phyloP scores from a whole-genome alignment of 768 basidiomycete species.

The Multifurca ochricompacta region DNA sequence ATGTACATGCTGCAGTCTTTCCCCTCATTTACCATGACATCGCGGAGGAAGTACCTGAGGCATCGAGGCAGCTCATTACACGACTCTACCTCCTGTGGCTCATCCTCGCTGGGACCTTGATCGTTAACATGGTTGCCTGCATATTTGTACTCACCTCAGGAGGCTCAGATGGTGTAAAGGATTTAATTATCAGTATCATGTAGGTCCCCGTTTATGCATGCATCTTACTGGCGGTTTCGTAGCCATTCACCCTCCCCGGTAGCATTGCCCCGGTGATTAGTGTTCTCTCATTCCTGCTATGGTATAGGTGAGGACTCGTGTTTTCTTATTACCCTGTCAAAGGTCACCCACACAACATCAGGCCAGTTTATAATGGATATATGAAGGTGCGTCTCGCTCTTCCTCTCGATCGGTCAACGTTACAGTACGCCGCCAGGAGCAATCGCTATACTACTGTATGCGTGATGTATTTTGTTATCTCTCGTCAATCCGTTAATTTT shows the following conservation, averaged over 20 bases:
- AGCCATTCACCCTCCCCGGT: slow-evolving; percentile 22
- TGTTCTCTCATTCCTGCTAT: slow-evolving; percentile 77
- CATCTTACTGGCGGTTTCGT: slow-evolving; percentile 18
- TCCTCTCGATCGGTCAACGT: background rate
- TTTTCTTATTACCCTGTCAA: slow-evolving; percentile 11
- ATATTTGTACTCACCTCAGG: slow-evolving; percentile 80
- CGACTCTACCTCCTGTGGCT: slow-evolving; percentile 94
- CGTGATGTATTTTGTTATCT: slow-evolving; percentile 20
- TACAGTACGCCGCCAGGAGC: slow-evolving; percentile 52
- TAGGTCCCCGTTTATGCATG: slow-evolving; percentile 31
- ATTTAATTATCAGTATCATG: slow-evolving; percentile 79
- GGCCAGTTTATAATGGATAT: slow-evolving; percentile 95
- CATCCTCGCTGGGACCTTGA: slow-evolving; percentile 68
- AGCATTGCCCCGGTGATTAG: slow-evolving; percentile 80
- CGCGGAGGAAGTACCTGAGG: slow-evolving; percentile 79
- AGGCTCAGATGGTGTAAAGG: slow-evolving; percentile 63
- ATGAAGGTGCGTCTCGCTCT: slow-evolving; percentile 63
- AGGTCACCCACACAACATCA: slow-evolving; percentile 27
- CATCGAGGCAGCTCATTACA: slow-evolving; percentile 69
- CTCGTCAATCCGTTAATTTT: slow-evolving; percentile 14
- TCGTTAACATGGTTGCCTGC: slow-evolving; percentile 87
- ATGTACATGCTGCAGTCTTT: slow-evolving; percentile 54
- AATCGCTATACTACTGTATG: slow-evolving; percentile 90
- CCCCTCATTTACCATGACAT: slow-evolving; percentile 95
- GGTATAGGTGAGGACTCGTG: slow-evolving; percentile 70